Conservation (phyloP, 2,329 filamentous ascomycete species). For the Neofusicoccum ribis region DNA sequence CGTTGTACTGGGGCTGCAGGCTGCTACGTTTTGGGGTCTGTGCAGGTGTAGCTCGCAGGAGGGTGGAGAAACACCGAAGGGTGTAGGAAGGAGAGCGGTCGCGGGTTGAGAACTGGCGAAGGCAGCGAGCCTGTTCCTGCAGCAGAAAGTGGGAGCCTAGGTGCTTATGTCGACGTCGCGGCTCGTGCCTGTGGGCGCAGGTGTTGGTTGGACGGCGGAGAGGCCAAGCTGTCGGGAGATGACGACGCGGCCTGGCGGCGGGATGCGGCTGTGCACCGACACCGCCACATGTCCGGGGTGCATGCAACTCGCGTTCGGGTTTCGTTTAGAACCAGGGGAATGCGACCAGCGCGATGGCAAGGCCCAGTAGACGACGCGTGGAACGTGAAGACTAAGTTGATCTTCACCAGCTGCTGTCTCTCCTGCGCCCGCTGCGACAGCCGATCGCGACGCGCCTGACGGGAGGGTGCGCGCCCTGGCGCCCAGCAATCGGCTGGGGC, state of each 20-base stretch:
- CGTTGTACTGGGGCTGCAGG: conserved; percentile 9
- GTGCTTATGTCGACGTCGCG: not conserved
- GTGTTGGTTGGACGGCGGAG: not conserved
- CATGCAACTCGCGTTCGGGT: not conserved
- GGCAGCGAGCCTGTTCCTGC: not conserved
- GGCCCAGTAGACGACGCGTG: too few species aligned
- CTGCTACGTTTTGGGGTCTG: conserved; percentile 3
- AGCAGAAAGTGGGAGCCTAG: conserved; percentile 3
- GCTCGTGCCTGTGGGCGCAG: not conserved
- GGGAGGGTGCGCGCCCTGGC: too few species aligned
- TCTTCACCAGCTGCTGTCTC: too few species aligned
- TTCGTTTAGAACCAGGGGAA: too few species aligned
- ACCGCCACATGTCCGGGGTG: conserved; percentile 5
- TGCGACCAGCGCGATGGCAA: too few species aligned
- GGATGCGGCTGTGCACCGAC: not conserved
- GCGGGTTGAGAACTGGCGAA: not conserved
- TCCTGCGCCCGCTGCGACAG: too few species aligned
- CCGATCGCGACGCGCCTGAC: too few species aligned
- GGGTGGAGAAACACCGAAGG: not conserved
- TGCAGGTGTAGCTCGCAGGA: not conserved
- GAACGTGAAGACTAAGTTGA: too few species aligned
- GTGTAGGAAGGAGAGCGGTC: too few species aligned
- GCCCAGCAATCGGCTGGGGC: too few species aligned
- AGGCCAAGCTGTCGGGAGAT: conserved; percentile 5
- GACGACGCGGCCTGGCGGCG: not conserved